Percentiles rank a stretch among this genome's conserved stretches.
These are phyloP conservation scores for Pseudophaeomoniella oleicola DNA, from an alignment of 2,329 filamentous ascomycete genomes.

Conservation along the genomic window DNA sequence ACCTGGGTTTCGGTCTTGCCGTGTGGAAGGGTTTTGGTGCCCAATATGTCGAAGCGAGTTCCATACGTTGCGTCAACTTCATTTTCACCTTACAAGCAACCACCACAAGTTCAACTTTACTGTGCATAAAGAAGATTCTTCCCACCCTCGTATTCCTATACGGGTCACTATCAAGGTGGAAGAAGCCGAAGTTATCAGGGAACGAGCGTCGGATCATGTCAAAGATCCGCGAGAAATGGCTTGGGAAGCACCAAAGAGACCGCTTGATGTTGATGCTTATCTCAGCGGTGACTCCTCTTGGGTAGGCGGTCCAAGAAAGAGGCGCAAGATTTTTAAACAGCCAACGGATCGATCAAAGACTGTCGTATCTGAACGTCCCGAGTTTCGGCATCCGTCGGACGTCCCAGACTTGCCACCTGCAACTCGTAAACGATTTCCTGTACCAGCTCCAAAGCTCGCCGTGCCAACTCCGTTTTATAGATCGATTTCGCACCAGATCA, in stretches of 20 bases:
- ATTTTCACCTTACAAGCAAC: slow-evolving; percentile 9
- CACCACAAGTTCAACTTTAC: slow-evolving; percentile 10
- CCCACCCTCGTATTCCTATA: slow-evolving; percentile 1
- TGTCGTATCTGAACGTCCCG: background rate
- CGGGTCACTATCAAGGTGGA: slow-evolving; percentile 8
- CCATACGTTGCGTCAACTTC: slow-evolving; percentile 6
- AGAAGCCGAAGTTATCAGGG: background rate
- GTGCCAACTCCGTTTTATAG: slow-evolving; percentile 6
- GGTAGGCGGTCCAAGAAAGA: slow-evolving; percentile 3
- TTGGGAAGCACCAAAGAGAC: slow-evolving; percentile 8
- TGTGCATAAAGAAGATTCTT: slow-evolving; percentile 4
- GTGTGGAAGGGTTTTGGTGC: slow-evolving; percentile 9
- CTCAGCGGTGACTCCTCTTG: slow-evolving; percentile 8
- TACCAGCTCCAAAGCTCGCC: slow-evolving; percentile 4
- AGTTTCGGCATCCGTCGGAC: background rate
- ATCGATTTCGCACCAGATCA: slow-evolving; percentile 10
- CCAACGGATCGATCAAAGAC: background rate
- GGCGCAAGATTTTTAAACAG: background rate
- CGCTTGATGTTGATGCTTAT: slow-evolving; percentile 10
- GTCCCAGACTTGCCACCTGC: slow-evolving; percentile 8
- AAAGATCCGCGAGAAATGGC: slow-evolving; percentile 3
- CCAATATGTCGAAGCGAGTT: slow-evolving; percentile 7
- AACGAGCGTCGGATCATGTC: slow-evolving; percentile 1
- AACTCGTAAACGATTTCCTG: slow-evolving; percentile 4
- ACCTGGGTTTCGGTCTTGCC: slow-evolving; percentile 1